Percentiles rank a stretch among this genome's conserved stretches.
Evolutionary conservation across 2,329 filamentous ascomycete species (phyloP).

Genomic region (Trichophyton rubrum): DNA sequence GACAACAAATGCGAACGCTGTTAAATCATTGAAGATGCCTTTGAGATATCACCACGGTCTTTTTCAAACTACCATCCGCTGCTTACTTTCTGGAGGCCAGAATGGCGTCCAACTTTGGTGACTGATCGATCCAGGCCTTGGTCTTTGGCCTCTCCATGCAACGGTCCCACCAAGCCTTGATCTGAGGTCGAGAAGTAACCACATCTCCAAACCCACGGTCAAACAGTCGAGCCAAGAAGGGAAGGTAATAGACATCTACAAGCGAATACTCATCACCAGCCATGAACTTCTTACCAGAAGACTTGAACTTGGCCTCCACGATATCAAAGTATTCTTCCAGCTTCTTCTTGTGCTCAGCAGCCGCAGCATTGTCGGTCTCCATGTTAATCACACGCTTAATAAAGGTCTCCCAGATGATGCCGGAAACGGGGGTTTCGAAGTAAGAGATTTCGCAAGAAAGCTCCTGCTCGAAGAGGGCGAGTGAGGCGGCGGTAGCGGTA

Average conservation of each 20-base stretch:
- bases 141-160: conserved; percentile 7
- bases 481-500: conserved; percentile 28
- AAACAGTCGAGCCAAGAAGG: conserved; percentile 33
- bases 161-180: conserved; percentile 31
- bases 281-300: conserved; percentile 28
- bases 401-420: conserved; percentile 36
- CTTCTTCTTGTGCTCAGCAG: conserved; percentile 27
- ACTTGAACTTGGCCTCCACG: conserved; percentile 14
- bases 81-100: background rate
- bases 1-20: background rate
- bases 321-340: conserved; percentile 36
- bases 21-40: background rate
- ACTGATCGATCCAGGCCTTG: conserved; percentile 1
- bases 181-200: conserved; percentile 25
- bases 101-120: background rate
- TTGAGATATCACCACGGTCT: background rate
- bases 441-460: conserved; percentile 32
- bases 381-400: conserved; percentile 35
- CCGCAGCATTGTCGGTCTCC: conserved; percentile 31
- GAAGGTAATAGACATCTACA: conserved; percentile 39
- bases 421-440: conserved; percentile 34
- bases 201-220: conserved; percentile 30
- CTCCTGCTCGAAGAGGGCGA: conserved; percentile 36
- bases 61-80: background rate
- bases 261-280: conserved; percentile 35